These are phyloP conservation scores for Ilyonectria sp. DNA, from an alignment of 2,329 filamentous ascomycete genomes.

Conservation along the genomic window DNA sequence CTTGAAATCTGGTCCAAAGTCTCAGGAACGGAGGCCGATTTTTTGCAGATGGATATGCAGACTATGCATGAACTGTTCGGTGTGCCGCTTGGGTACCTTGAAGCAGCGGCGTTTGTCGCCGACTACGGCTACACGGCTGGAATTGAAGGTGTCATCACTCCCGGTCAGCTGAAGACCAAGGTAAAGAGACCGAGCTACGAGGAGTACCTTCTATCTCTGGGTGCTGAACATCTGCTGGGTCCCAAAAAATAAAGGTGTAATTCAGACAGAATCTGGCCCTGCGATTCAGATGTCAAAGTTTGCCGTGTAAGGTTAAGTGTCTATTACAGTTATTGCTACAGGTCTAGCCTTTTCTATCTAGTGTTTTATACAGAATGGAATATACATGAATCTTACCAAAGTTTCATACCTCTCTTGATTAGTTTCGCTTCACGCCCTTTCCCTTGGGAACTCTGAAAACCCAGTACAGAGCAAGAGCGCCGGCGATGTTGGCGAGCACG, in stretches of 20 bases:
- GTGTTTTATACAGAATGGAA: not conserved
- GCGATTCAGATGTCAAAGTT: not conserved
- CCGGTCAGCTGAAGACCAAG: slow-evolving; percentile 55
- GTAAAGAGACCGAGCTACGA: slow-evolving; percentile 49
- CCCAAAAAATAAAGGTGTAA: not conserved
- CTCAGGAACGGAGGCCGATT: slow-evolving; percentile 54
- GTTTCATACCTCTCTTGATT: not conserved
- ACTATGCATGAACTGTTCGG: slow-evolving; percentile 54
- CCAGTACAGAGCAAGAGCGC: slow-evolving; percentile 65
- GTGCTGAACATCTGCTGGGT: slow-evolving; percentile 19
- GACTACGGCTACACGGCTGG: slow-evolving; percentile 61
- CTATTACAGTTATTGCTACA: not conserved
- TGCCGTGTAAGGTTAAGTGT: not conserved
- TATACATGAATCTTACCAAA: not conserved
- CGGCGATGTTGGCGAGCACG: slow-evolving; percentile 63
- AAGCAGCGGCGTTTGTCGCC: slow-evolving; percentile 52
- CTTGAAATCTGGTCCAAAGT: slow-evolving; percentile 54
- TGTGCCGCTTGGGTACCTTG: slow-evolving; percentile 56
- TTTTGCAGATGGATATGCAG: slow-evolving; percentile 49
- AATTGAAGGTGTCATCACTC: slow-evolving; percentile 54
- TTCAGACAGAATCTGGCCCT: not conserved
- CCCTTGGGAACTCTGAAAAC: slow-evolving; percentile 53
- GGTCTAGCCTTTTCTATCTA: not conserved
- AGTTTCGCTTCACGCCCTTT: slow-evolving; percentile 39
- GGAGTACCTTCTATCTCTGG: slow-evolving; percentile 48